Percentiles rank a stretch among this genome's conserved stretches.
These are phyloP conservation scores for Fusarium pilosicola DNA, from an alignment of 2,329 filamentous ascomycete species.

Conservation along the genomic window DNA sequence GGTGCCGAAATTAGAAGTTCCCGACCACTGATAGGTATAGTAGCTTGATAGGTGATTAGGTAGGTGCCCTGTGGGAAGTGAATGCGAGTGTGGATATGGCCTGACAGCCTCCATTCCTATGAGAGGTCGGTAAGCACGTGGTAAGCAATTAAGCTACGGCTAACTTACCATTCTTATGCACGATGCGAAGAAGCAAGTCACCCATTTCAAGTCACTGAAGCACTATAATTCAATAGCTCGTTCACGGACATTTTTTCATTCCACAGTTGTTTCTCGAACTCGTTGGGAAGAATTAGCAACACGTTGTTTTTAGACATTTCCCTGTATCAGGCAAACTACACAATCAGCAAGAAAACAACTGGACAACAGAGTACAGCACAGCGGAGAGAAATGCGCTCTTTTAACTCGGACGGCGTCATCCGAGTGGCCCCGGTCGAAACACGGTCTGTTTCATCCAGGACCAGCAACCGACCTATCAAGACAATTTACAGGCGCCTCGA, in stretches of 20 bases:
- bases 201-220: background rate
- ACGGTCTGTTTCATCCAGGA: slow-evolving; percentile 42
- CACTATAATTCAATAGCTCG: background rate
- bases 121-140: background rate
- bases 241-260: background rate
- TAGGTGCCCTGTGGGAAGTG: background rate
- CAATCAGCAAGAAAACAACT: background rate
- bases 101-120: slow-evolving; percentile 9
- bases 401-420: slow-evolving; percentile 35
- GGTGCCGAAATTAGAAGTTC: slow-evolving; percentile 11
- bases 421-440: slow-evolving; percentile 43
- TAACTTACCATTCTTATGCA: background rate
- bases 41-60: background rate
- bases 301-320: background rate
- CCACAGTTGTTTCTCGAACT: background rate
- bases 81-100: background rate
- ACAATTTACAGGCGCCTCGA: slow-evolving; percentile 35
- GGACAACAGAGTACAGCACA: background rate
- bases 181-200: background rate
- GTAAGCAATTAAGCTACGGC: background rate
- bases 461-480: slow-evolving; percentile 42
- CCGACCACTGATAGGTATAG: background rate
- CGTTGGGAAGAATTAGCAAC: background rate
- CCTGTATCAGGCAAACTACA: background rate
- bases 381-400: slow-evolving; percentile 9